Evolutionary conservation across 495 filamentous ascomycete genomes (phyloP).

Genomic region (Tricharina praecox): DNA sequence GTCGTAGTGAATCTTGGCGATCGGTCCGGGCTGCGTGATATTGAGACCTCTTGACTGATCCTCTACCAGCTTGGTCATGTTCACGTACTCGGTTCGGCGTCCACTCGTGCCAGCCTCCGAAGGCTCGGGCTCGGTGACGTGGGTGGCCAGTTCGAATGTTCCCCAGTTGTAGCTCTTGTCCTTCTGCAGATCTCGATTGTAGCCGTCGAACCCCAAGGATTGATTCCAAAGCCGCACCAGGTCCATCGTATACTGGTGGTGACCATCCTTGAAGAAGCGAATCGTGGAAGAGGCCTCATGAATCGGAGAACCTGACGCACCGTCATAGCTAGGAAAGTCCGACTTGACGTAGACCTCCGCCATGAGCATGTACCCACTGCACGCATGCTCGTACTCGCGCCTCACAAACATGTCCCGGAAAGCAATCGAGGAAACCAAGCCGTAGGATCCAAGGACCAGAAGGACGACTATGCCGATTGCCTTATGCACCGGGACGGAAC

Average conservation of each 20-base stretch:
- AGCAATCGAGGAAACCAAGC: slow-evolving; percentile 4
- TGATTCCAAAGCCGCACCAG: slow-evolving; percentile 11
- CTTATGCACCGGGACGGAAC: not conserved
- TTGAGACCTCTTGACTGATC: slow-evolving; percentile 1
- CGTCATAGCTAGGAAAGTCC: slow-evolving; percentile 2
- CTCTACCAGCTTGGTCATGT: not conserved
- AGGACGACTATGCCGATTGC: not conserved
- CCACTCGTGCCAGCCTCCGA: no score
- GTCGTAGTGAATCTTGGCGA: slow-evolving; percentile 1
- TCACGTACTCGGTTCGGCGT: slow-evolving; percentile 4
- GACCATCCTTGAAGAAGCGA: slow-evolving; percentile 11
- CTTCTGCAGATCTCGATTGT: not conserved
- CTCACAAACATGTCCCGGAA: slow-evolving; percentile 10
- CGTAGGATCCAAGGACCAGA: slow-evolving; percentile 7
- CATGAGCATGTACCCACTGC: slow-evolving; percentile 16
- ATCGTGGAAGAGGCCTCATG: slow-evolving; percentile 12
- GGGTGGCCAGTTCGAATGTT: no score
- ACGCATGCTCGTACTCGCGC: slow-evolving; percentile 7
- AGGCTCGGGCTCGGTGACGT: no score
- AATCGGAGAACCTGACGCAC: not conserved
- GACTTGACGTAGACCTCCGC: slow-evolving; percentile 16
- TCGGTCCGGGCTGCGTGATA: not conserved
- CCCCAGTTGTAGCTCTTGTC: not conserved
- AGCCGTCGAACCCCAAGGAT: slow-evolving; percentile 8
- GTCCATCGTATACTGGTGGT: slow-evolving; percentile 10